Conservation (phyloP, 306 rosid species). For the Citrullus colocynthis region DNA sequence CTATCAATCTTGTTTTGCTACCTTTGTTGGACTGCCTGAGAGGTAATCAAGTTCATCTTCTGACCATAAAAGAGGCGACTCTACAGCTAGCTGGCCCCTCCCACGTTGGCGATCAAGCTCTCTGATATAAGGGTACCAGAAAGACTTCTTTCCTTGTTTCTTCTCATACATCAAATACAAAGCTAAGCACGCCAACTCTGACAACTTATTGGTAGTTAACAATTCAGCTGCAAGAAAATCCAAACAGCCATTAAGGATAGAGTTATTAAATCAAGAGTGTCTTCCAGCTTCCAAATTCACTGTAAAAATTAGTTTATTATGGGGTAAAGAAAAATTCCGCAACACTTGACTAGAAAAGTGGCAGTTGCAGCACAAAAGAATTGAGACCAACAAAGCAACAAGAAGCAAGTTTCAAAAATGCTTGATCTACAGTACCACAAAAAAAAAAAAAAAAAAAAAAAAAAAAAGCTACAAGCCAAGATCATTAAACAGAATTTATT, state of each 20-base stretch:
- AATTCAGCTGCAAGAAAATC: constrained; percentile 67
- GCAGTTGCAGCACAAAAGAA: neutral
- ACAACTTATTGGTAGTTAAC: constrained; percentile 83
- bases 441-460: neutral
- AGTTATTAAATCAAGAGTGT: neutral
- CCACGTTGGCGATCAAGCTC: constrained; percentile 98
- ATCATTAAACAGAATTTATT: neutral
- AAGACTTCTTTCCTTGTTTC: constrained; percentile 95
- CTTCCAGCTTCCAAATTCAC: neutral
- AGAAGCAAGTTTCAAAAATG: neutral
- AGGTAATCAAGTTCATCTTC: constrained; percentile 74
- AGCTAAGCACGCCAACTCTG: constrained; percentile 97
- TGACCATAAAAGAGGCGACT: constrained; percentile 92
- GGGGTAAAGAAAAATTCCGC: neutral
- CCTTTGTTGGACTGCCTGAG: constrained; percentile 85
- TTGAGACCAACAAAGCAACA: neutral
- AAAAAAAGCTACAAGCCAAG: neutral
- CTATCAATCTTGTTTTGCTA: constrained; percentile 6
- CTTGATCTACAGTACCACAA: neutral
- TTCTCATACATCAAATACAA: constrained; percentile 97
- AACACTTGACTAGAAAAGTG: neutral
- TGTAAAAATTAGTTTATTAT: neutral
- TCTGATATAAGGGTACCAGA: constrained; percentile 83
- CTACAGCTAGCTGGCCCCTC: constrained; percentile 86
- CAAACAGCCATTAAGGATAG: constrained; percentile 3